Evolutionary conservation across 2,329 filamentous ascomycete genomes (phyloP).

Genomic region (Colletotrichum sp.): DNA sequence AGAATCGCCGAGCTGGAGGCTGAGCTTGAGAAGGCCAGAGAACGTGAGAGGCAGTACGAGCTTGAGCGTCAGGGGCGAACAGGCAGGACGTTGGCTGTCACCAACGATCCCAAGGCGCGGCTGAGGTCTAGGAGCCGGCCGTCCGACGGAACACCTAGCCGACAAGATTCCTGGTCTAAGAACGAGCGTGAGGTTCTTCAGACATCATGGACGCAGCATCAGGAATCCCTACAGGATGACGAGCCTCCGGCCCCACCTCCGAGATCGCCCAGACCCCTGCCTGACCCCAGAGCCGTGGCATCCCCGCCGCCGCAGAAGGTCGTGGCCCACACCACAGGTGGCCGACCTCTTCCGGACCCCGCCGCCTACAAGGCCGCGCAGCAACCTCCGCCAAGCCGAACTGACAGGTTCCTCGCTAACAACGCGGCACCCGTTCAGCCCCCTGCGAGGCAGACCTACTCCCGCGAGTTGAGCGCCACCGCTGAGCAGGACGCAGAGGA

Average conservation of each 20-base stretch:
- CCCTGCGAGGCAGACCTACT: constrained; percentile 54
- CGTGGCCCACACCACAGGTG: constrained; percentile 43
- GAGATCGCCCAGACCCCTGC: constrained; percentile 43
- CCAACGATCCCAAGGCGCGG: constrained; percentile 34
- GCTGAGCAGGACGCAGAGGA: constrained; percentile 69
- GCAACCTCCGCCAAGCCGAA: constrained; percentile 45
- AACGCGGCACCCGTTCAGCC: constrained; percentile 53
- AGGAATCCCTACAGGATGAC: constrained; percentile 33
- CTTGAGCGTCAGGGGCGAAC: constrained; percentile 58
- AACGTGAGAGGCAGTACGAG: constrained; percentile 69
- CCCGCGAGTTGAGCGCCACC: constrained; percentile 59
- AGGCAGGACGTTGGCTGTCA: constrained; percentile 12
- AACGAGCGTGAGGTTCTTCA: constrained; percentile 70
- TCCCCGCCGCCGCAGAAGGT: constrained; percentile 29
- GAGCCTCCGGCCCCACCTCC: constrained; percentile 29
- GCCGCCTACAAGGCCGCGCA: constrained; percentile 31
- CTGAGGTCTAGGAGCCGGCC: constrained; percentile 30
- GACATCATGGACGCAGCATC: constrained; percentile 54
- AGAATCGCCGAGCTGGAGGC: constrained; percentile 70
- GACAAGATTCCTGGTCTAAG: constrained; percentile 68
- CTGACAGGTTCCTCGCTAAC: constrained; percentile 61
- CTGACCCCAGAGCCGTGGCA: constrained; percentile 39
- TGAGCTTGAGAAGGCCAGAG: constrained; percentile 66
- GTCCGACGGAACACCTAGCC: constrained; percentile 43
- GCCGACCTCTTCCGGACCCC: constrained; percentile 61